Conservation (phyloP, 192 early-diverging fungal species). For the Allomyces javanicus region DNA sequence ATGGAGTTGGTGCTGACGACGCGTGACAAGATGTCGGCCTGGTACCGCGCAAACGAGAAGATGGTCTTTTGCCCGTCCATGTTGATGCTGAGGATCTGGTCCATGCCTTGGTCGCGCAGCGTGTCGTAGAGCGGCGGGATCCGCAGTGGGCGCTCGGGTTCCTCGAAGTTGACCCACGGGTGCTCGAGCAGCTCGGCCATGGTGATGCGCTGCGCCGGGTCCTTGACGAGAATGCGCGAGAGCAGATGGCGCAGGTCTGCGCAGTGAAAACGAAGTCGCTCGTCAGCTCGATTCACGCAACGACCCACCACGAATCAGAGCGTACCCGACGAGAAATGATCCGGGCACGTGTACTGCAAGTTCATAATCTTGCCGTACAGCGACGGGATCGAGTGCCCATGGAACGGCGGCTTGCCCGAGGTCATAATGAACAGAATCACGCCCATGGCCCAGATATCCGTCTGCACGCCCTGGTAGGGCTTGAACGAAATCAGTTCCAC, state of each 20-base stretch:
- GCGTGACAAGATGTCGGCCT: conserved; percentile 13
- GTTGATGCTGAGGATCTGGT: conserved; percentile 1
- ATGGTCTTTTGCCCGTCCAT: neutral
- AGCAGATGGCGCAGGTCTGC: conserved; percentile 27
- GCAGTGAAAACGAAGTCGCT: neutral
- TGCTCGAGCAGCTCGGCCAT: conserved; percentile 29
- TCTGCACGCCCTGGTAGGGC: conserved; percentile 37
- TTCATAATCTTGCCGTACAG: conserved; percentile 37
- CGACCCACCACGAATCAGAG: neutral
- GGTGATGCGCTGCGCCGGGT: conserved; percentile 24
- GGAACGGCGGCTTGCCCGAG: conserved; percentile 34
- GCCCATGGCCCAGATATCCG: conserved; percentile 49
- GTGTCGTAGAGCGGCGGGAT: conserved; percentile 2
- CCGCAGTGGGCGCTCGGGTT: conserved; percentile 16
- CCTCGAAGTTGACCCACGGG: conserved; percentile 40
- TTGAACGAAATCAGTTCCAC: conserved; percentile 39
- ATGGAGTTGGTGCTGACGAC: neutral
- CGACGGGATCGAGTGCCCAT: conserved; percentile 24
- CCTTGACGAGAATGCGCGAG: conserved; percentile 28
- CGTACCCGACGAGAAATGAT: conserved; percentile 30
- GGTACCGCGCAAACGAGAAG: conserved; percentile 22
- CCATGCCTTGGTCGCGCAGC: neutral
- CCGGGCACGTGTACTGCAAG: conserved; percentile 34
- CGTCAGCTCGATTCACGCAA: too few species aligned
- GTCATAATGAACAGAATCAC: conserved; percentile 40